Evolutionary conservation across 1,139 yeast genomes (phyloP).

Genomic region (Protomyces macrosporus): DNA sequence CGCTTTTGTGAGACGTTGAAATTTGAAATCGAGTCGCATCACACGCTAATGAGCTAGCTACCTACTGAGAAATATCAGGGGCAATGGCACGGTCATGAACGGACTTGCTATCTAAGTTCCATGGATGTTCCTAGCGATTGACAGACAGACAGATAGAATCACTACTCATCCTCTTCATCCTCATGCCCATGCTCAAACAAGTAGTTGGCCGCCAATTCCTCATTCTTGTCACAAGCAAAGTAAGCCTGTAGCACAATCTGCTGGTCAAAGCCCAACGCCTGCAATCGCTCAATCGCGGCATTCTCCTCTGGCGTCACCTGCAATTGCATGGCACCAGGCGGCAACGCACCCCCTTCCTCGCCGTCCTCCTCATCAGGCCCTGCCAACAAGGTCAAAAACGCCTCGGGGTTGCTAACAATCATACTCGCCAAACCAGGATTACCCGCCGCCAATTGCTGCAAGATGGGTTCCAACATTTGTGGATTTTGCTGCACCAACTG

Average conservation of each 20-base stretch:
- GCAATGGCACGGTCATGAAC: too few relatives aligned
- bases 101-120: too few relatives aligned
- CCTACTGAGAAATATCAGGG: too few relatives aligned
- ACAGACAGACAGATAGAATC: not conserved
- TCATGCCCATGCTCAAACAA: constrained; percentile 37
- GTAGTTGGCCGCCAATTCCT: constrained; percentile 52
- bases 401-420: constrained; percentile 82
- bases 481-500: constrained; percentile 81
- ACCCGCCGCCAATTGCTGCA: constrained; percentile 75
- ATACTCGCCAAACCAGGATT: constrained; percentile 72
- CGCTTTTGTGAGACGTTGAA: not conserved
- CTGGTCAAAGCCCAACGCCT: constrained; percentile 90
- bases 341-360: constrained; percentile 41
- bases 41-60: too few relatives aligned
- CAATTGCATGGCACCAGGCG: constrained; percentile 44
- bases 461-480: constrained; percentile 74
- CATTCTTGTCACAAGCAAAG: constrained; percentile 97
- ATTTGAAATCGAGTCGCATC: not conserved
- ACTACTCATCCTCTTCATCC: constrained; percentile 34
- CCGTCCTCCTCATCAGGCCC: constrained; percentile 35
- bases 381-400: constrained; percentile 58
- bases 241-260: constrained; percentile 85
- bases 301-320: constrained; percentile 77
- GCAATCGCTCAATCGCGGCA: constrained; percentile 76
- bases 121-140: too few relatives aligned